Conservation (phyloP, 441 rosid genomes). For the Pelargonium citronellum region DNA sequence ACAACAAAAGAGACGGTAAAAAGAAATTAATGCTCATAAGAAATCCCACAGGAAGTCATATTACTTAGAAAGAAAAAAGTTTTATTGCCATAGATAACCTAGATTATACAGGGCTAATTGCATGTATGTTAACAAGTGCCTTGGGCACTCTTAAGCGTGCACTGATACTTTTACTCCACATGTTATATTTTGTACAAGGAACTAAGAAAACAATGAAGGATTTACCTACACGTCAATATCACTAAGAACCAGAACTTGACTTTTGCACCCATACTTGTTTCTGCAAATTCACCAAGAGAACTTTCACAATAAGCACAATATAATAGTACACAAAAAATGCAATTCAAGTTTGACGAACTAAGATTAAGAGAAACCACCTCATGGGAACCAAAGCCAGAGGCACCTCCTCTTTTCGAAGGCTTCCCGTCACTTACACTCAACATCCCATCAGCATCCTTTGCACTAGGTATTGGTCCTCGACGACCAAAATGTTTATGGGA, state of each 20-base stretch:
- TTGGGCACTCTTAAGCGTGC: no score
- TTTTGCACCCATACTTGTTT: constrained; percentile 84
- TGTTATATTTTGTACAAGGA: not conserved
- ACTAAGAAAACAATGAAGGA: not conserved
- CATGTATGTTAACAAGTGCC: no score
- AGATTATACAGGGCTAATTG: no score
- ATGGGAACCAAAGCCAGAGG: constrained; percentile 48
- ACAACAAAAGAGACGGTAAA: constrained; percentile 1
- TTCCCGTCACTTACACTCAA: constrained; percentile 40
- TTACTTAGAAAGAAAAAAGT: not conserved
- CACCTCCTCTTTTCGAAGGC: constrained; percentile 49
- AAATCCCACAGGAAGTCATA: not conserved
- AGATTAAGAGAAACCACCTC: constrained; percentile 43
- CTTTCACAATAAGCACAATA: not conserved
- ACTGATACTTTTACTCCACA: not conserved
- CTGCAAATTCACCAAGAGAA: constrained; percentile 31
- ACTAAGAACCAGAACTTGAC: constrained; percentile 59
- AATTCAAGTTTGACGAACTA: constrained; percentile 3
- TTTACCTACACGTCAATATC: constrained; percentile 30
- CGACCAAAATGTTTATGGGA: constrained; percentile 51
- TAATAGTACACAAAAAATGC: not conserved
- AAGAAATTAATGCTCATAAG: no score
- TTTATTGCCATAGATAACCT: no score
- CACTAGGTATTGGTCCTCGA: constrained; percentile 35
- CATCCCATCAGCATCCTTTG: constrained; percentile 43